A percentile compares a stretch with the other conserved stretches of the same genome.
Evolutionary conservation across 2,329 filamentous ascomycete genomes (phyloP).

Genomic region (Scedosporium minutisporum): DNA sequence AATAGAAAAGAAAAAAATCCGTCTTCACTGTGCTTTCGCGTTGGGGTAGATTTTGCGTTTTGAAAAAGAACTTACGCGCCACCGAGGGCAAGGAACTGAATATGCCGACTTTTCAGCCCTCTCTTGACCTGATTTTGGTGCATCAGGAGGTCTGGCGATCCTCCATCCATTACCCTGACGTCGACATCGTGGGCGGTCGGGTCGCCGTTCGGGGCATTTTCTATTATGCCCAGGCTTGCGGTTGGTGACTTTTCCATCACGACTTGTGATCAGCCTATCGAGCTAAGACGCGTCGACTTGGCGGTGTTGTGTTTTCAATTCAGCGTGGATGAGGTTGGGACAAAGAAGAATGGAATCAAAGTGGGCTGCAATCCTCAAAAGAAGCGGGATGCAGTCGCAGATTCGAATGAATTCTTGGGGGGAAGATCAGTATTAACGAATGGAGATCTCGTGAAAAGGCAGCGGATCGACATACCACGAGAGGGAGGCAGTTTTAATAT

Average conservation of each 20-base stretch:
- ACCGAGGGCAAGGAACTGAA: constrained; percentile 50
- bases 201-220: neutral
- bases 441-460: too few relatives aligned
- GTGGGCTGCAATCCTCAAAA: too few relatives aligned
- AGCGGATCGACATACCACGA: too few relatives aligned
- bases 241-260: neutral
- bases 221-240: neutral
- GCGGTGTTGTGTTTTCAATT: too few relatives aligned
- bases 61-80: constrained; percentile 22
- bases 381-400: too few relatives aligned
- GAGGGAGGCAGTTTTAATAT: too few relatives aligned
- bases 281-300: too few relatives aligned
- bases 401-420: too few relatives aligned
- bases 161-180: constrained; percentile 12
- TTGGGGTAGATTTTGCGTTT: neutral
- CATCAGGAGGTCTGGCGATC: constrained; percentile 19
- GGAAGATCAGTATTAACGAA: too few relatives aligned
- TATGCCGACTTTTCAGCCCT: constrained; percentile 49
- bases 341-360: too few relatives aligned
- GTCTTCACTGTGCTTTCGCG: neutral
- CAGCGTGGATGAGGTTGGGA: too few relatives aligned
- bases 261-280: neutral
- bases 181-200: constrained; percentile 11
- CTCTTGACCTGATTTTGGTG: constrained; percentile 39
- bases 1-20: too few relatives aligned